Evolutionary conservation across 2,329 filamentous ascomycete genomes (phyloP).

Genomic region (Fusarium fujikuroi): DNA sequence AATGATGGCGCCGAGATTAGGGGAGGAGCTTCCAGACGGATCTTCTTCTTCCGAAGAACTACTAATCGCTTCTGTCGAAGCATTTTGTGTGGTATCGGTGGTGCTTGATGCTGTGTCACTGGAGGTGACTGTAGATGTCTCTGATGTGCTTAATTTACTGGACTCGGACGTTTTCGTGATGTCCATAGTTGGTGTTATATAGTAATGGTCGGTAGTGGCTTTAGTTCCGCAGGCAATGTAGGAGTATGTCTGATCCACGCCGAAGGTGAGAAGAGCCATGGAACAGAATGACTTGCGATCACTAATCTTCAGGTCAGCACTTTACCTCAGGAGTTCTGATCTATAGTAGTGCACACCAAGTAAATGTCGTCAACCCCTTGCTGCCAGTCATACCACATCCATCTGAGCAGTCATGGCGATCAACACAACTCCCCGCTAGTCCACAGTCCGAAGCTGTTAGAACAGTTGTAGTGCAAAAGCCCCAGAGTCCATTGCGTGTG

Average conservation of each 20-base stretch:
- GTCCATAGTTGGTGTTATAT: slow-evolving; percentile 31
- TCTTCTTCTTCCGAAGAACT: background rate
- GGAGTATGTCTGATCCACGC: slow-evolving; percentile 49
- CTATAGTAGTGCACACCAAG: slow-evolving; percentile 45
- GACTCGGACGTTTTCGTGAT: background rate
- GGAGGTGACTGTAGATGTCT: background rate
- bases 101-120: background rate
- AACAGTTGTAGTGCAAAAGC: slow-evolving; percentile 53
- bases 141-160: background rate
- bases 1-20: slow-evolving; percentile 48
- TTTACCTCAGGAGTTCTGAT: fast-evolving
- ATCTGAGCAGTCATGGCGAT: slow-evolving; percentile 45
- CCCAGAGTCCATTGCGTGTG: slow-evolving; percentile 50
- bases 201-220: slow-evolving; percentile 44
- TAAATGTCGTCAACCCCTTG: slow-evolving; percentile 47
- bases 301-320: background rate
- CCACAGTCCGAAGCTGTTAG: slow-evolving; percentile 52
- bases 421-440: slow-evolving; percentile 51
- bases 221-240: slow-evolving; percentile 52
- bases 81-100: background rate
- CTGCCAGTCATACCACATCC: slow-evolving; percentile 47
- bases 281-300: slow-evolving; percentile 45
- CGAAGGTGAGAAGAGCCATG: slow-evolving; percentile 48
- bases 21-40: slow-evolving; percentile 9
- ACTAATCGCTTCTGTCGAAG: background rate